Percentiles rank a stretch among this genome's conserved stretches.
Conservation (phyloP, 805 yeast genomes). For the Wickerhamiella spandovensis region DNA sequence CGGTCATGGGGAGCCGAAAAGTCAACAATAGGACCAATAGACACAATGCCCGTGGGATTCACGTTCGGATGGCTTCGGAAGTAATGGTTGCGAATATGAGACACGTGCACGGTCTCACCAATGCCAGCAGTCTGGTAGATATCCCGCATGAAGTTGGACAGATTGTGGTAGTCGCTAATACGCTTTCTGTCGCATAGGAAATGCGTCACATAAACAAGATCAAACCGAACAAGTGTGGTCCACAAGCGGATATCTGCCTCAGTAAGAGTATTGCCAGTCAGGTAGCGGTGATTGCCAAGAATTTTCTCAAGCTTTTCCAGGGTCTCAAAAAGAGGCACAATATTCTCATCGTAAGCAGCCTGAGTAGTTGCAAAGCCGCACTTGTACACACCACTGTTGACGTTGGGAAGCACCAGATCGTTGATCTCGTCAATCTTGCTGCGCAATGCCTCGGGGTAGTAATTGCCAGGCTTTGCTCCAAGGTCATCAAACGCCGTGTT, state of each 20-base stretch:
- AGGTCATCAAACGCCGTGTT: constrained; percentile 52
- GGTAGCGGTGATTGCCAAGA: constrained; percentile 28
- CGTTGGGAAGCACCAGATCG: constrained; percentile 70
- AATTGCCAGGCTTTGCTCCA: constrained; percentile 38
- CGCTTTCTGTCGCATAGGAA: constrained; percentile 82
- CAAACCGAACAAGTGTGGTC: constrained; percentile 82
- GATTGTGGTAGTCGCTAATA: constrained; percentile 71
- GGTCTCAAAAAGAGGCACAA: constrained; percentile 48
- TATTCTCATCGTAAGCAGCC: constrained; percentile 65
- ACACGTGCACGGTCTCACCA: constrained; percentile 67
- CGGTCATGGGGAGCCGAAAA: constrained; percentile 16
- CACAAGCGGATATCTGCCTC: constrained; percentile 84
- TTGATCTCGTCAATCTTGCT: constrained; percentile 61
- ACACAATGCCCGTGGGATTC: constrained; percentile 75
- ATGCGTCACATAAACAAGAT: constrained; percentile 87
- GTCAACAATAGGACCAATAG: constrained; percentile 58
- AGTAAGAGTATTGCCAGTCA: constrained; percentile 56
- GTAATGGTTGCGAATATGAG: constrained; percentile 84
- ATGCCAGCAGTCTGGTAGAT: constrained; percentile 61
- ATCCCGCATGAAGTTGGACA: constrained; percentile 69
- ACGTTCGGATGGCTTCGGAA: constrained; percentile 70
- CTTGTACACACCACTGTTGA: constrained; percentile 90
- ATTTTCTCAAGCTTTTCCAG: constrained; percentile 32
- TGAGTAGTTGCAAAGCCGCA: constrained; percentile 80
- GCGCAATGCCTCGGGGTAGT: constrained; percentile 46